Percentiles rank a stretch among this genome's conserved stretches.
Evolutionary conservation across 176 grass and related monocot genomes (phyloP).

Genomic region (Triticum urartu): DNA sequence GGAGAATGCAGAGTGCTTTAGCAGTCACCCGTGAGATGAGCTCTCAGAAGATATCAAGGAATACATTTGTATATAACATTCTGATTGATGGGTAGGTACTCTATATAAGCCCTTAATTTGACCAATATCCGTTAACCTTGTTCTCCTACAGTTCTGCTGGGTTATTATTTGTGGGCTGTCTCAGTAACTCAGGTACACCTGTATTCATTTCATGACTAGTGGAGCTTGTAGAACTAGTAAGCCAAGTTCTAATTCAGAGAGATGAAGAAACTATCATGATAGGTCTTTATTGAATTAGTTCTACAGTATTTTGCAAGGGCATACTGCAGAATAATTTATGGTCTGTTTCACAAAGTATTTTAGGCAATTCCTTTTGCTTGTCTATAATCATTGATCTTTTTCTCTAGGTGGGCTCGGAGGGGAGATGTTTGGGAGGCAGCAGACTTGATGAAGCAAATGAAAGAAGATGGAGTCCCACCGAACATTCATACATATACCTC

Average conservation of each 20-base stretch:
- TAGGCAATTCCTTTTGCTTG: conserved; percentile 11
- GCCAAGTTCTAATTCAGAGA: not conserved
- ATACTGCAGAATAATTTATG: not conserved
- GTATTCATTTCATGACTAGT: not conserved
- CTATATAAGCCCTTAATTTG: conserved; percentile 9
- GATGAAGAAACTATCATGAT: not conserved
- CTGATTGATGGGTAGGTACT: conserved; percentile 86
- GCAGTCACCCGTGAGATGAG: conserved; percentile 90
- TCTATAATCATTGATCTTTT: conserved; percentile 23
- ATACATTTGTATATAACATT: conserved; percentile 96
- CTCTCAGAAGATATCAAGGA: conserved; percentile 70
- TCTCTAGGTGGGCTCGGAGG: conserved; percentile 88
- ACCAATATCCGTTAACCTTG: conserved; percentile 12
- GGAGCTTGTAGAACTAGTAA: not conserved
- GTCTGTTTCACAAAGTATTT: not conserved
- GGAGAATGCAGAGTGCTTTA: conserved; percentile 93
- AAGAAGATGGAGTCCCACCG: conserved; percentile 80
- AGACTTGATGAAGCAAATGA: conserved; percentile 96
- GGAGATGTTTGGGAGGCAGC: conserved; percentile 97
- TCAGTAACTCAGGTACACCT: not conserved
- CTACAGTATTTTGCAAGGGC: not conserved
- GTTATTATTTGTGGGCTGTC: not conserved
- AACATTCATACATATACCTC: conserved; percentile 98
- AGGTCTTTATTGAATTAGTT: not conserved
- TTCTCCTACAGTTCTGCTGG: not conserved